phyloP scores from a whole-genome alignment of 2,329 filamentous ascomycete genomes.

The Phaeosphaeria sp. region DNA sequence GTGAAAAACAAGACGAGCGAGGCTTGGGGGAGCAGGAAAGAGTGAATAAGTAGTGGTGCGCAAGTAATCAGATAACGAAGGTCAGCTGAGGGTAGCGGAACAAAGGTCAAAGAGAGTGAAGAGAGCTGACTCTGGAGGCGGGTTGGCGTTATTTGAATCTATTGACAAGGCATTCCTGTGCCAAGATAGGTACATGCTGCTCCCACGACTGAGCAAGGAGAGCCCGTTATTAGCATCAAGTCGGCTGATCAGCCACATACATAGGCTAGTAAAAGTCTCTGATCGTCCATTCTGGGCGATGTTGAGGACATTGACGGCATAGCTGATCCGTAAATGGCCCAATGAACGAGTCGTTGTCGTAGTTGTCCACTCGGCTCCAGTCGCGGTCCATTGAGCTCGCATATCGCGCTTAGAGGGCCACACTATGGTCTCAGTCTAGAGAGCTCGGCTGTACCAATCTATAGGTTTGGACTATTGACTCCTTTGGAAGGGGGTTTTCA shows the following conservation, averaged over 20 bases:
- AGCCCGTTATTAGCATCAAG: neutral
- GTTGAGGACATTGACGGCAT: neutral
- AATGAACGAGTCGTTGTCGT: neutral
- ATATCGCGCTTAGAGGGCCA: neutral
- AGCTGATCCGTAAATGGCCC: neutral
- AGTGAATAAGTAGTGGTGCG: neutral
- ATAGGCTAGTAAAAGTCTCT: neutral
- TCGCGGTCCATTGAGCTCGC: neutral
- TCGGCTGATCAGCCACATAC: neutral
- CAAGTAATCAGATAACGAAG: conserved; percentile 1
- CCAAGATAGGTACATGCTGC: conserved; percentile 2
- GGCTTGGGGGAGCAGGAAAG: neutral
- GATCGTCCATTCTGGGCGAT: neutral
- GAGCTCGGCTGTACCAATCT: neutral
- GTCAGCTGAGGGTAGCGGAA: neutral
- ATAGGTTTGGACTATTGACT: neutral
- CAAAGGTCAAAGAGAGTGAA: neutral
- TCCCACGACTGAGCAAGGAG: conserved; percentile 2
- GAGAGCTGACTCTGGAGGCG: neutral
- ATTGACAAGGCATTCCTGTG: conserved; percentile 7
- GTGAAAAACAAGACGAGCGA: neutral
- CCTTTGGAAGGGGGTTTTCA: neutral
- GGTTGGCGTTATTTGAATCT: neutral
- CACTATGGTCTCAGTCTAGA: neutral
- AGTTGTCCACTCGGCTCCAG: neutral